Conservation (phyloP, 192 early-diverging fungal species). For the Podila horticola region DNA sequence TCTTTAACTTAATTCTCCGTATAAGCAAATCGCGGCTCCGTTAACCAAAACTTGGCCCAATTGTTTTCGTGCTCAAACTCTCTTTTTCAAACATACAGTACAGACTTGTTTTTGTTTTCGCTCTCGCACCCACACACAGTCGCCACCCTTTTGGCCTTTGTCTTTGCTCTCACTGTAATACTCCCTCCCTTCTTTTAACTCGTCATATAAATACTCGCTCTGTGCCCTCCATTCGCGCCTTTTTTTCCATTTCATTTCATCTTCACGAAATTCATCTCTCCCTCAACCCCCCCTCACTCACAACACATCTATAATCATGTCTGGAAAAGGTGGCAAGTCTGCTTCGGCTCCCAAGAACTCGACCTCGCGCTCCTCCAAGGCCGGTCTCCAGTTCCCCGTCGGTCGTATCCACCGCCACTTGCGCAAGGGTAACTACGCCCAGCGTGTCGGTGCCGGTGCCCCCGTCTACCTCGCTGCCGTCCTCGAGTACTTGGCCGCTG, state of each 20-base stretch:
- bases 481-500: conserved; percentile 95
- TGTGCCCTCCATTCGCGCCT: background rate
- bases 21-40: background rate
- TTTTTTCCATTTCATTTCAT: conserved; percentile 7
- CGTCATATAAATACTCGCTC: conserved; percentile 4
- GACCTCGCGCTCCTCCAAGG: conserved; percentile 82
- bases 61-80: background rate
- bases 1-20: background rate
- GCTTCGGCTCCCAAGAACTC: conserved; percentile 69
- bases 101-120: too few relatives aligned
- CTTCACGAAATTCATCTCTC: conserved; percentile 4
- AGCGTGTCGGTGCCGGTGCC: conserved; percentile 93
- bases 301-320: conserved; percentile 56
- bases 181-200: background rate
- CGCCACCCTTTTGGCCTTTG: background rate
- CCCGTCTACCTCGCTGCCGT: conserved; percentile 97
- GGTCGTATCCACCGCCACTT: conserved; percentile 97
- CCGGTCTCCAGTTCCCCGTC: conserved; percentile 97
- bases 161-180: background rate
- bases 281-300: background rate
- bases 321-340: conserved; percentile 81
- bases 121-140: too few relatives aligned
- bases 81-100: background rate
- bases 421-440: conserved; percentile 94
- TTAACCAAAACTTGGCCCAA: background rate